These are phyloP conservation scores for Rhodotorula sp. DNA, from an alignment of 1,284 basidiomycete genomes.

Conservation along the genomic window DNA sequence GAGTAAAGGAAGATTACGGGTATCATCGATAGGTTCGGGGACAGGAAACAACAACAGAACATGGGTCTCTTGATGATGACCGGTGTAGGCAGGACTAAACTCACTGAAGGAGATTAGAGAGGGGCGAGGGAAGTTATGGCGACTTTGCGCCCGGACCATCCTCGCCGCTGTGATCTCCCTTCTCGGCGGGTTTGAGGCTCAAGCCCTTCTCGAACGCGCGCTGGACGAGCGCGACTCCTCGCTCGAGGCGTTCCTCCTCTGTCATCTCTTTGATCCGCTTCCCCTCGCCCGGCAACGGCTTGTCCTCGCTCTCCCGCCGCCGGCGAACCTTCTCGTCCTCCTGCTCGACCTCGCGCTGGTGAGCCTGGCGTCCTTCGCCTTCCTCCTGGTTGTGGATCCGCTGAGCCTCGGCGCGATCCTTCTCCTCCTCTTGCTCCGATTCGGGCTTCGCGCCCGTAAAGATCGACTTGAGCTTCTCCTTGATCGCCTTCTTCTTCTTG, in stretches of 20 bases:
- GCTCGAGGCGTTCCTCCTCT: conserved; percentile 41
- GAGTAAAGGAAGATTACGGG: background rate
- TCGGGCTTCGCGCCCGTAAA: conserved; percentile 12
- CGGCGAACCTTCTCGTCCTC: conserved; percentile 1
- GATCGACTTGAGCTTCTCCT: conserved; percentile 18
- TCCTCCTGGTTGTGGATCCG: conserved; percentile 38
- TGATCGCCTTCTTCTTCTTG: conserved; percentile 47
- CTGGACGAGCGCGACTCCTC: conserved; percentile 42
- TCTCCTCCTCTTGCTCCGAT: conserved; percentile 39
- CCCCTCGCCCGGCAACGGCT: conserved; percentile 40
- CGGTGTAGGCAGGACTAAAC: too few species aligned
- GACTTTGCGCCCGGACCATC: background rate
- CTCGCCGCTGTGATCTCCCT: background rate
- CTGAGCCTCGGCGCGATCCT: conserved; percentile 23
- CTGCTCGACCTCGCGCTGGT: conserved; percentile 24
- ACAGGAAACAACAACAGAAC: background rate
- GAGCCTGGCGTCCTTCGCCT: conserved; percentile 34
- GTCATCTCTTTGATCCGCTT: conserved; percentile 42
- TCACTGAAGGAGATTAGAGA: background rate
- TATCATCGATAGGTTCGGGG: background rate
- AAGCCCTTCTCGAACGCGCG: conserved; percentile 37
- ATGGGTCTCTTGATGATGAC: too few species aligned
- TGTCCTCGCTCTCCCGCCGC: conserved; percentile 8
- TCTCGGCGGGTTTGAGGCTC: background rate
- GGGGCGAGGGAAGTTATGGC: background rate